Base-by-base conservation (phyloP, 768 basidiomycete genomes). In the Panaeolus cyanescens region DNA sequence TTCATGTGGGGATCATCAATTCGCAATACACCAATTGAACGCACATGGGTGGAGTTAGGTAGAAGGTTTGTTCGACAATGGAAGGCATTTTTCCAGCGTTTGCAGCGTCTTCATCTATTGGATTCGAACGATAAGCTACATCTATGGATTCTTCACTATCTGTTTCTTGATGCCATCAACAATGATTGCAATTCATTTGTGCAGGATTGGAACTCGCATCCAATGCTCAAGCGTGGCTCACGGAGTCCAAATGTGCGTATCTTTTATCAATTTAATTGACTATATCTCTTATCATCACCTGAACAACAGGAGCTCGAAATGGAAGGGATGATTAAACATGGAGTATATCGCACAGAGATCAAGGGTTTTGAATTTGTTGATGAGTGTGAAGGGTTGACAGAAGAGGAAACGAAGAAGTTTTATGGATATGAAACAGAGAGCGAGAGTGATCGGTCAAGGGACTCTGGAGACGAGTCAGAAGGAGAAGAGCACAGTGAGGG, bases 21-120 rank as follows among this genome's bases (percentile, higher is more conserved):
- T 0, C 61, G 64, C 8, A 84, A 83, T 54, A 73, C 74, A 1
- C 64, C 72, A 0, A 82, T 82, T 58, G 81, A 84, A 59, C 57
- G 71, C 0, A 62, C 81, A 0, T 82, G 80, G 81, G 71, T 79
- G 10, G 79, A 83, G 53, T 65, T 79, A 25, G 77, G 79, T 0
- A 37, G 62, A 0, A 73, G 79, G 10, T 81, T 83, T 70, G 74
- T 68, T 1, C 65, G 71, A 0, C 36, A n/a, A 12, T 83, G 82
- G 81, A 19, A 71, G 1, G 77, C 74, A 0, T 82, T 83, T 60
- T 84, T 84, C 39, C 64, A 50, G 0, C 64, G 68, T 0, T 69
- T 83, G 0, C 79, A 80, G 40, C 10, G 58, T 0, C 55, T 71
- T 1, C 79, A 83, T 61, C 13, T 42, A 1, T 72, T 84, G 0